Evolutionary conservation across 1,284 basidiomycete genomes (phyloP).

Genomic region (Vanrija humicola): DNA sequence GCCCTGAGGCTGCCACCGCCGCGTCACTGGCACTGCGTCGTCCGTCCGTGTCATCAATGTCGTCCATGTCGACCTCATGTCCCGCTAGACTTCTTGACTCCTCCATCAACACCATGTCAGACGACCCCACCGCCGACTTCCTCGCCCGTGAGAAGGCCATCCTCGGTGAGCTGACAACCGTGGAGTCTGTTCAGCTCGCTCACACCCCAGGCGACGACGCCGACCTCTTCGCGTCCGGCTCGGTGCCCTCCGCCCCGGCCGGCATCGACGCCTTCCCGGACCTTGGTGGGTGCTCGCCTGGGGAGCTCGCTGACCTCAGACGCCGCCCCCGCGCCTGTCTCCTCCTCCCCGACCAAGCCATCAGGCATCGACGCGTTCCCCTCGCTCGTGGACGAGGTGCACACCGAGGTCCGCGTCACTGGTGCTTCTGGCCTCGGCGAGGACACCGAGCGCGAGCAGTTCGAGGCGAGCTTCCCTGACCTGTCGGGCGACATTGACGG

Average conservation of each 20-base stretch:
- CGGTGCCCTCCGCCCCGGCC: constrained; percentile 33
- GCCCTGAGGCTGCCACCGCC: not conserved
- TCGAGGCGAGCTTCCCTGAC: constrained; percentile 87
- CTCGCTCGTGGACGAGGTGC: constrained; percentile 52
- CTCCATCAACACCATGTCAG: constrained; percentile 35
- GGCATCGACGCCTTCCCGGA: constrained; percentile 43
- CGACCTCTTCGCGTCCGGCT: constrained; percentile 44
- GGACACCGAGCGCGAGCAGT: constrained; percentile 77
- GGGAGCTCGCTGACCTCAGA: not conserved
- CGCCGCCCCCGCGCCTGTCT: not conserved
- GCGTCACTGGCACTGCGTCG: constrained; percentile 6
- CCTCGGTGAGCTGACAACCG: constrained; percentile 35
- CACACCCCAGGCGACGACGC: constrained; percentile 42
- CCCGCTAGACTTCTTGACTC: not conserved
- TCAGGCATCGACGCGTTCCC: constrained; percentile 63
- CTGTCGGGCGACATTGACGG: constrained; percentile 55
- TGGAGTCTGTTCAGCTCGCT: not conserved
- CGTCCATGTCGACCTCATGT: not conserved
- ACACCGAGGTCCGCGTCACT: constrained; percentile 66
- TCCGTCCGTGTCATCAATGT: constrained; percentile 1
- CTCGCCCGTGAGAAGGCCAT: constrained; percentile 47
- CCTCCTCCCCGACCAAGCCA: constrained; percentile 16
- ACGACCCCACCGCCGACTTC: constrained; percentile 50
- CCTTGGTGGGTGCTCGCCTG: constrained; percentile 19
- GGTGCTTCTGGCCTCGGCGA: constrained; percentile 53